A percentile compares a stretch with the other conserved stretches of the same genome.
These are phyloP conservation scores for Aspergillus spinulosporus DNA, from an alignment of 2,329 filamentous ascomycete genomes.

Conservation along the genomic window DNA sequence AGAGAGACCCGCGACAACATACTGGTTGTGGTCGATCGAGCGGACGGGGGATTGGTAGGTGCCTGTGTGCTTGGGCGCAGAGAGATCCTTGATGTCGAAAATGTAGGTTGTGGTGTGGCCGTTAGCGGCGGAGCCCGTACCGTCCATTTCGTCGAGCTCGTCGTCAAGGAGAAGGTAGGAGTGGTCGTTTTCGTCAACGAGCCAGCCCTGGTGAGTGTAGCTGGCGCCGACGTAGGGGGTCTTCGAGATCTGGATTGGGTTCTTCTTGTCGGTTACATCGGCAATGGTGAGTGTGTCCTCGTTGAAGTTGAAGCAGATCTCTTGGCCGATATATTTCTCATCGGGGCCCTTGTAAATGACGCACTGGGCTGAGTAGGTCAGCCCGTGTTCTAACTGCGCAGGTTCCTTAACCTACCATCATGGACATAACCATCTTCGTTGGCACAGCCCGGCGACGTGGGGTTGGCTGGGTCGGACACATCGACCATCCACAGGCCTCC, in stretches of 20 bases:
- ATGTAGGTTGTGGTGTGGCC: constrained; percentile 25
- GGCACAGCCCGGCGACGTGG: constrained; percentile 20
- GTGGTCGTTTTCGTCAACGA: constrained; percentile 15
- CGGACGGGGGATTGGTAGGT: constrained; percentile 22
- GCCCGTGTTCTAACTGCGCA: background rate
- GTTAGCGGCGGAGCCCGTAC: constrained; percentile 20
- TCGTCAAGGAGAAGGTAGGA: constrained; percentile 24
- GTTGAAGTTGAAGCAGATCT: constrained; percentile 27
- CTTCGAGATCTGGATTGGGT: constrained; percentile 21
- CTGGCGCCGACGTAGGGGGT: constrained; percentile 21
- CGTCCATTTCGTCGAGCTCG: constrained; percentile 22
- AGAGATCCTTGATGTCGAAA: constrained; percentile 21
- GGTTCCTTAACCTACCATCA: constrained; percentile 11
- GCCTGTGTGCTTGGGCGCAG: constrained; percentile 20
- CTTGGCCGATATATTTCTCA: constrained; percentile 16
- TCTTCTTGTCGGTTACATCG: constrained; percentile 19
- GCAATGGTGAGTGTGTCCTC: constrained; percentile 23
- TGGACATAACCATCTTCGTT: constrained; percentile 24
- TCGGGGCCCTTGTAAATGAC: constrained; percentile 22
- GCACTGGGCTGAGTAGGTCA: constrained; percentile 19
- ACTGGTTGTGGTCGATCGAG: constrained; percentile 25
- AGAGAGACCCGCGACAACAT: constrained; percentile 20
- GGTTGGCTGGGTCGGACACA: constrained; percentile 21
- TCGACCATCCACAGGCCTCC: constrained; percentile 25
- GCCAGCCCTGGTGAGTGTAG: constrained; percentile 25